phyloP scores from a whole-genome alignment of 2,329 filamentous ascomycete genomes.

The Ceratocystis diversiconidia region DNA sequence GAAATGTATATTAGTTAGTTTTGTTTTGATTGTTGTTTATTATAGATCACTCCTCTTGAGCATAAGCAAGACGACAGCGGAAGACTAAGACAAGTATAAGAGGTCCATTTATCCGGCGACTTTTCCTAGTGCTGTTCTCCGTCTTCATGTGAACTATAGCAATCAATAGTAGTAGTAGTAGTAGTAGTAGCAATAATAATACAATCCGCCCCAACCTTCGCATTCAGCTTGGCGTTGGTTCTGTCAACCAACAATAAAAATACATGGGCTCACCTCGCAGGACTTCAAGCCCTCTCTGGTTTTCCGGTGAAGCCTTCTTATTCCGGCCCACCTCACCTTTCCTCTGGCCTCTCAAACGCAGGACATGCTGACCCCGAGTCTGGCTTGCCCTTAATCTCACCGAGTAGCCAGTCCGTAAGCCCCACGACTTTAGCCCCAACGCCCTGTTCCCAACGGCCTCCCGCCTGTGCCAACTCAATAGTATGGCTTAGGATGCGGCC shows the following conservation, averaged over 20 bases:
- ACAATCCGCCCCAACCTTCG: not conserved
- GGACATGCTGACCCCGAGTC: conserved; percentile 17
- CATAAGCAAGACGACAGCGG: no score
- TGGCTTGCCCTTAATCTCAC: conserved; percentile 40
- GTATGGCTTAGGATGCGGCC: conserved; percentile 76
- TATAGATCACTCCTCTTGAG: not conserved
- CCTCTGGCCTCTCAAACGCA: conserved; percentile 11
- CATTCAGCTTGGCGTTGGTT: not conserved
- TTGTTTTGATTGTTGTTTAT: not conserved
- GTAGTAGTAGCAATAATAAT: not conserved
- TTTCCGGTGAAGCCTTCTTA: not conserved
- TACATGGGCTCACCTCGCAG: not conserved
- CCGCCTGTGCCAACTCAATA: conserved; percentile 83
- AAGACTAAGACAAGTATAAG: not conserved
- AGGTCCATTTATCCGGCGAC: not conserved
- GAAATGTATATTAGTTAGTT: not conserved
- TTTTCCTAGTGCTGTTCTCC: not conserved
- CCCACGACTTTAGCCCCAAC: conserved; percentile 74
- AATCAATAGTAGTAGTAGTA: not conserved
- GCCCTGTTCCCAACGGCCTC: conserved; percentile 66
- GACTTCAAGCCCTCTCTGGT: not conserved
- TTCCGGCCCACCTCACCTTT: not conserved
- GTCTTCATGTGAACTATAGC: not conserved
- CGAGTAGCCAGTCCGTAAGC: conserved; percentile 86
- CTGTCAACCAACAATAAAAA: not conserved